Evolutionary conservation across 805 yeast species (phyloP).

Genomic region (Barnettozyma vustinii): DNA sequence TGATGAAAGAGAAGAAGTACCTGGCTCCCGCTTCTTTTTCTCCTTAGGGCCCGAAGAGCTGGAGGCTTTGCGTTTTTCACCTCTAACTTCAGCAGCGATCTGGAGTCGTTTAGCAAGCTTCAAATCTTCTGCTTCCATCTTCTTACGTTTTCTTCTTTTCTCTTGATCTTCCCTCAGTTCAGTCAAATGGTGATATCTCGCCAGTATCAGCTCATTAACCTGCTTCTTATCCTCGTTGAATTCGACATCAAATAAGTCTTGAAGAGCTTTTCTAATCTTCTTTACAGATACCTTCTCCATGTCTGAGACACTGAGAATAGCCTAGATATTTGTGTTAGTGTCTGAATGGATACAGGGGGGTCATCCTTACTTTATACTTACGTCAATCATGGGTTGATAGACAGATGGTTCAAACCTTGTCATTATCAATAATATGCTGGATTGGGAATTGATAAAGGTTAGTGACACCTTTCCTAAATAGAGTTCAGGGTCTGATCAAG

Average conservation of each 20-base stretch:
- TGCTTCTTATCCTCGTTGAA: constrained; percentile 45
- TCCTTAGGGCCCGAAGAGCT: constrained; percentile 7
- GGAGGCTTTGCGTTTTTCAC: constrained; percentile 12
- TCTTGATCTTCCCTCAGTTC: constrained; percentile 34
- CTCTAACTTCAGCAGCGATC: constrained; percentile 18
- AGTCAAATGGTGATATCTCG: constrained; percentile 45
- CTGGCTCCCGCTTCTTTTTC: constrained; percentile 13
- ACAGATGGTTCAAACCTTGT: constrained; percentile 10
- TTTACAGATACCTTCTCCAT: constrained; percentile 66
- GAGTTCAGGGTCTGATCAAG: neutral
- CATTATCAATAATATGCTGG: constrained; percentile 3
- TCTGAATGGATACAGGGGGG: neutral
- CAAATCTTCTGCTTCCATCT: constrained; percentile 44
- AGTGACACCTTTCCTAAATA: too few species aligned
- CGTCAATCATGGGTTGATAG: constrained; percentile 62
- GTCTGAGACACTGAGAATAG: constrained; percentile 67
- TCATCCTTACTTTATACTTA: constrained; percentile 26
- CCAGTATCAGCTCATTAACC: constrained; percentile 55
- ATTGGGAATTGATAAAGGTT: neutral
- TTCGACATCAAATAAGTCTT: constrained; percentile 57
- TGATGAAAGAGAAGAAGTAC: constrained; percentile 28
- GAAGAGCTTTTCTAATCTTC: constrained; percentile 65
- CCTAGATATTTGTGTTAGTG: constrained; percentile 32
- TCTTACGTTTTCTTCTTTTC: constrained; percentile 26
- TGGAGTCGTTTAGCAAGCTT: constrained; percentile 46